Percentiles rank a stretch among this genome's conserved stretches.
These are phyloP conservation scores for Xylariales sp. DNA, from an alignment of 2,329 filamentous ascomycete genomes.

Conservation along the genomic window DNA sequence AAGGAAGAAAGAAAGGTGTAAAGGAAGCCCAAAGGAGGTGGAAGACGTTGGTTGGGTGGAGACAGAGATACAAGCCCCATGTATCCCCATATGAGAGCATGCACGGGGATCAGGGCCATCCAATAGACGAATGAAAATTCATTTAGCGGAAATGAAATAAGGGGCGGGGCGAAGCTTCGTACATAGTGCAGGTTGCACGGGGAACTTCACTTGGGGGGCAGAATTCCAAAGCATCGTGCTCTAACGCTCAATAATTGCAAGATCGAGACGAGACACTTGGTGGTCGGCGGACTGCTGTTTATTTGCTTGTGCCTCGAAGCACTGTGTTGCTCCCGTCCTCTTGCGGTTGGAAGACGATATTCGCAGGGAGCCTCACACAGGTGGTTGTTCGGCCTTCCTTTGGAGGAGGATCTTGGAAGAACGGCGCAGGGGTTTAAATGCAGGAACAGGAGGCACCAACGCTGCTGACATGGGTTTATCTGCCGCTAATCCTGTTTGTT, in stretches of 20 bases:
- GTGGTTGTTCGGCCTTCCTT: too few relatives aligned
- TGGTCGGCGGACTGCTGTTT: too few relatives aligned
- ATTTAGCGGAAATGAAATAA: constrained; percentile 29
- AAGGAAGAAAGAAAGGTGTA: constrained; percentile 21
- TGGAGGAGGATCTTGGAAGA: constrained; percentile 3
- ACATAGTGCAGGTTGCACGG: neutral
- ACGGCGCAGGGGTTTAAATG: constrained; percentile 15
- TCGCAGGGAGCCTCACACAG: too few relatives aligned
- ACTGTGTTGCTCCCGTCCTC: constrained; percentile 2
- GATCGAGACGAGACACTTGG: too few relatives aligned
- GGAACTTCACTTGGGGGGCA: neutral
- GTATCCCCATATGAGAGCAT: constrained; percentile 3
- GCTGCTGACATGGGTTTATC: constrained; percentile 6
- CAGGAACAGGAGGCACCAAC: constrained; percentile 18
- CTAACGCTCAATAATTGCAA: too few relatives aligned
- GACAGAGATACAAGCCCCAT: constrained; percentile 7
- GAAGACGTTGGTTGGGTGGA: constrained; percentile 16
- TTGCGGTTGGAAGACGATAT: too few relatives aligned
- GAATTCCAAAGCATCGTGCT: too few relatives aligned
- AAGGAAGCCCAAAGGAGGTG: constrained; percentile 18
- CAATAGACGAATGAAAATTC: constrained; percentile 27
- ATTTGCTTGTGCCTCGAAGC: too few relatives aligned
- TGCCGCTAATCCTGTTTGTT: constrained; percentile 9
- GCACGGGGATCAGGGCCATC: constrained; percentile 17
- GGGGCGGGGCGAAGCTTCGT: constrained; percentile 23